These are phyloP conservation scores for Parastagonospora nodorum DNA, from an alignment of 2,329 filamentous ascomycete species.

Conservation along the genomic window DNA sequence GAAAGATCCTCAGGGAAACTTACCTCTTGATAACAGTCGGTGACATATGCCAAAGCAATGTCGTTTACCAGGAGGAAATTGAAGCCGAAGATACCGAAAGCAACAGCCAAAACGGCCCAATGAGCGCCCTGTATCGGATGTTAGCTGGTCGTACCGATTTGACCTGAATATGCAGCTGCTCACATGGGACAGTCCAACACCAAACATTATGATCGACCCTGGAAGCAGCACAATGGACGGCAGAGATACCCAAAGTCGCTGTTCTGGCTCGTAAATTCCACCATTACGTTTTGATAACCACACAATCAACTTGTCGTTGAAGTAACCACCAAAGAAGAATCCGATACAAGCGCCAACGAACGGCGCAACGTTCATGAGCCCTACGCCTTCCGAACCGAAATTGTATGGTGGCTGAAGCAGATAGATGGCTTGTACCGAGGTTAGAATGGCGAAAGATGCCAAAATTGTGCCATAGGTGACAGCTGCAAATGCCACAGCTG, in stretches of 20 bases:
- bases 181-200: slow-evolving; percentile 33
- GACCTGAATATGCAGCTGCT: neutral
- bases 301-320: slow-evolving; percentile 32
- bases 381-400: slow-evolving; percentile 46
- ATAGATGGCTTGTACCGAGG: slow-evolving; percentile 42
- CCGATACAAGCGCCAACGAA: slow-evolving; percentile 50
- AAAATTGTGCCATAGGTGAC: slow-evolving; percentile 47
- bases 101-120: slow-evolving; percentile 42
- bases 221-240: slow-evolving; percentile 40
- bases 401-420: slow-evolving; percentile 49
- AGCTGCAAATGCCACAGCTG: slow-evolving; percentile 47
- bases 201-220: slow-evolving; percentile 48
- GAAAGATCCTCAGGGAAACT: slow-evolving; percentile 1
- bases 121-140: slow-evolving; percentile 19
- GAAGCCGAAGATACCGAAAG: slow-evolving; percentile 47
- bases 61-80: slow-evolving; percentile 40
- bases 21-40: slow-evolving; percentile 36
- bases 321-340: slow-evolving; percentile 21
- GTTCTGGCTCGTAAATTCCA: slow-evolving; percentile 53
- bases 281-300: slow-evolving; percentile 43
- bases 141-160: slow-evolving; percentile 1
- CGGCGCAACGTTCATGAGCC: slow-evolving; percentile 47
- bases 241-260: slow-evolving; percentile 49
- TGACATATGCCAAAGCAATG: slow-evolving; percentile 49
- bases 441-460: slow-evolving; percentile 47